Percentiles rank a stretch among this genome's conserved stretches.
phyloP scores from a whole-genome alignment of 2,329 filamentous ascomycete genomes.

The Plenodomus lindquistii region DNA sequence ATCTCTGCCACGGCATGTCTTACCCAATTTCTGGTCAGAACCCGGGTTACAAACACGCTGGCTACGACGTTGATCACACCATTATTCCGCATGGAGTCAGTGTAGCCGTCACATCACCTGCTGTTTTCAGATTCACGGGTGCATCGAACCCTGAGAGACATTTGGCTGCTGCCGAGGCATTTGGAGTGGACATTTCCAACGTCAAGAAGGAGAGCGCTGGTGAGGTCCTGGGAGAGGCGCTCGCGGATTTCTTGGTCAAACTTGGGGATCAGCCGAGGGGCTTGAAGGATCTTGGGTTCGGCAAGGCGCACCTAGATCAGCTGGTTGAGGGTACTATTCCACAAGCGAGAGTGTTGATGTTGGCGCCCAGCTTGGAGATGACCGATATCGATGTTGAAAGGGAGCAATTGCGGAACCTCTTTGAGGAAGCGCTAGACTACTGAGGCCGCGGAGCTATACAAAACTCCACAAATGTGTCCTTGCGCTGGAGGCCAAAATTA shows the following conservation, averaged over 20 bases:
- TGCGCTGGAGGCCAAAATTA: no score
- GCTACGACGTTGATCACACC: conserved; percentile 75
- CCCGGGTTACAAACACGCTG: conserved; percentile 81
- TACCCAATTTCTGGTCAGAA: conserved; percentile 98
- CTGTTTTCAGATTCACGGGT: conserved; percentile 91
- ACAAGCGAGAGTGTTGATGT: conserved; percentile 85
- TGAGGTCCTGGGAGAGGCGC: conserved; percentile 80
- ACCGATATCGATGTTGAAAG: conserved; percentile 52
- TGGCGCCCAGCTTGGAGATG: conserved; percentile 75
- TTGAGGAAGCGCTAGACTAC: conserved; percentile 53
- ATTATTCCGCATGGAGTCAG: conserved; percentile 97
- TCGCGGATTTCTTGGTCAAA: conserved; percentile 77
- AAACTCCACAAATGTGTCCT: no score
- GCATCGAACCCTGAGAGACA: conserved; percentile 92
- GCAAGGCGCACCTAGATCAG: conserved; percentile 71
- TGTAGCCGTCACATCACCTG: conserved; percentile 89
- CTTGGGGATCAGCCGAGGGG: conserved; percentile 91
- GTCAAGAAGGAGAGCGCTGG: conserved; percentile 90
- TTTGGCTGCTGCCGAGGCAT: conserved; percentile 83
- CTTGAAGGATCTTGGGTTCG: conserved; percentile 81
- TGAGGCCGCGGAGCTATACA: conserved; percentile 15
- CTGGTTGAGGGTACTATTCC: conserved; percentile 95
- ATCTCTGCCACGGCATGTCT: conserved; percentile 89
- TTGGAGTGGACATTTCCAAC: conserved; percentile 85
- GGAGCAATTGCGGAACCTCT: conserved; percentile 53